Percentiles rank a stretch among this genome's conserved stretches.
phyloP scores from a whole-genome alignment of 345 rosid genomes.

The Populus davidiana region DNA sequence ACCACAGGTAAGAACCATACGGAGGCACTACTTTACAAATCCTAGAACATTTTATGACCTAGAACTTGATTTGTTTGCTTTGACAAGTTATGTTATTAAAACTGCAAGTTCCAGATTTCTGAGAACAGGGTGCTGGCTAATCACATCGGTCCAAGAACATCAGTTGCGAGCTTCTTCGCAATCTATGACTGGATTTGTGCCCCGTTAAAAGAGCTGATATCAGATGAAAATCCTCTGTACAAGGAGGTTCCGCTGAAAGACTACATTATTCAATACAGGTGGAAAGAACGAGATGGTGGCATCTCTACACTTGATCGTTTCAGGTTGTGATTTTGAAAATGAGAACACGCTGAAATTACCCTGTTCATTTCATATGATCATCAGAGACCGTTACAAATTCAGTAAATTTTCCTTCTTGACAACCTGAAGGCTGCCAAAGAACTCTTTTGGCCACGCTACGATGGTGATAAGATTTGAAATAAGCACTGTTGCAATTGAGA shows the following conservation, averaged over 20 bases:
- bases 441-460: too few relatives aligned
- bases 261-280: background rate
- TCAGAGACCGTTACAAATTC: too few relatives aligned
- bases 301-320: background rate
- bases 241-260: conserved; percentile 8
- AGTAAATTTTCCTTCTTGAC: too few relatives aligned
- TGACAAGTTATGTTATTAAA: too few relatives aligned
- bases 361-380: too few relatives aligned
- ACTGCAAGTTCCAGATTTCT: conserved; percentile 20
- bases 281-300: background rate
- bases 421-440: too few relatives aligned
- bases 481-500: too few relatives aligned
- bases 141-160: conserved; percentile 18
- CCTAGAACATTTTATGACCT: too few relatives aligned
- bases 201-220: conserved; percentile 18
- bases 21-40: too few relatives aligned
- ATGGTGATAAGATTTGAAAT: too few relatives aligned
- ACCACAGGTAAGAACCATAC: conserved; percentile 9
- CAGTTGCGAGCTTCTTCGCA: conserved; percentile 26
- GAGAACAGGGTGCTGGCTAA: conserved; percentile 27
- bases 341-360: background rate
- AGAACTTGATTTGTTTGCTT: too few relatives aligned
- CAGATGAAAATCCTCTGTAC: conserved; percentile 18
- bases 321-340: background rate
- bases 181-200: conserved; percentile 9